These are phyloP conservation scores for Toxoplasma gondii DNA, from an alignment of 169 alveolate species.

Conservation along the genomic window DNA sequence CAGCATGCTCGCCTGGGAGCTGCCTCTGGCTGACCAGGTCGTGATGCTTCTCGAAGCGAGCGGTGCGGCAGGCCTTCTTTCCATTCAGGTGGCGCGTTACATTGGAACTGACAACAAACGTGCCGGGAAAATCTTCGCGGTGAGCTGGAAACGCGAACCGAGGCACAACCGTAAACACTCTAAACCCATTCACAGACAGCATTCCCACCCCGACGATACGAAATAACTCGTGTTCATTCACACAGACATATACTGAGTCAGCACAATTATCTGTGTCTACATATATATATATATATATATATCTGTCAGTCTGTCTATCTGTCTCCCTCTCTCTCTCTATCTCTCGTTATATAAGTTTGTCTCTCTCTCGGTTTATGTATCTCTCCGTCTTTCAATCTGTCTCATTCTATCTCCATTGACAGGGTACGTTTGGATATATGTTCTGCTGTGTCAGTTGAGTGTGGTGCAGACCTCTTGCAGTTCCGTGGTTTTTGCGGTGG, in stretches of 20 bases:
- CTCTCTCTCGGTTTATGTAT: too few relatives aligned
- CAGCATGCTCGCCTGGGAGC: slow-evolving; percentile 19
- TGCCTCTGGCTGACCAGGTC: slow-evolving; percentile 30
- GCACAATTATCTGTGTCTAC: neutral
- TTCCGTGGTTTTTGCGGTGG: too few relatives aligned
- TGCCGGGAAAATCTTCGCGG: slow-evolving; percentile 61
- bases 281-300: neutral
- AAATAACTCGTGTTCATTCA: neutral
- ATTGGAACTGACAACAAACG: slow-evolving; percentile 63
- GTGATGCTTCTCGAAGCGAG: slow-evolving; percentile 37
- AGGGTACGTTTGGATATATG: too few relatives aligned
- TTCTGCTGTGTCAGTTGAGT: too few relatives aligned
- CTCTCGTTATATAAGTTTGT: too few relatives aligned
- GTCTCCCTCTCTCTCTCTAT: neutral
- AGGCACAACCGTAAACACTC: neutral
- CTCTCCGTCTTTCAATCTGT: too few relatives aligned
- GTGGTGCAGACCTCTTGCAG: too few relatives aligned
- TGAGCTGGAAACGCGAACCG: neutral
- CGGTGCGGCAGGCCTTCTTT: slow-evolving; percentile 52
- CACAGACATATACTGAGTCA: neutral
- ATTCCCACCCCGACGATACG: neutral
- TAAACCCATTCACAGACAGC: neutral
- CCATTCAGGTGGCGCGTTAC: slow-evolving; percentile 45
- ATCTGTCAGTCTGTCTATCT: neutral
- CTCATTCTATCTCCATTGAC: too few relatives aligned